A percentile compares a stretch with the other conserved stretches of the same genome.
Evolutionary conservation across 148 eudicot species (phyloP).

Genomic region (Rheum nobile): DNA sequence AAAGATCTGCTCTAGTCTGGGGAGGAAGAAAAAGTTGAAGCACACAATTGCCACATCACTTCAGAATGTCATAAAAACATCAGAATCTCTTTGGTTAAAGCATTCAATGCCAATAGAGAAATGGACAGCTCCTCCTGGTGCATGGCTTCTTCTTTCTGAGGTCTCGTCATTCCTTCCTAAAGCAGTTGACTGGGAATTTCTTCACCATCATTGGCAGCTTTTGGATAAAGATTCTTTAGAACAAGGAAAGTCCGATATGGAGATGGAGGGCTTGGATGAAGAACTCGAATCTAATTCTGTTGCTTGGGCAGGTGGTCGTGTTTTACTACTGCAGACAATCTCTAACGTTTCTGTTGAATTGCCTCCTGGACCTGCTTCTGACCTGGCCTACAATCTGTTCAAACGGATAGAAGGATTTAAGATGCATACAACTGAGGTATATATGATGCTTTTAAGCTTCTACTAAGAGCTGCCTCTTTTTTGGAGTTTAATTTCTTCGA

Average conservation of each 20-base stretch:
- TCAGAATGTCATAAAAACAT: conserved; percentile 59
- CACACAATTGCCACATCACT: conserved; percentile 58
- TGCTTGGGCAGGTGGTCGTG: conserved; percentile 86
- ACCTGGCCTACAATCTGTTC: conserved; percentile 74
- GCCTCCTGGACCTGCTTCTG: conserved; percentile 95
- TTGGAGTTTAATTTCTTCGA: background rate
- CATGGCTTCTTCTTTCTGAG: conserved; percentile 85
- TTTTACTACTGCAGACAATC: conserved; percentile 74
- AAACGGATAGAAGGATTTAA: conserved; percentile 68
- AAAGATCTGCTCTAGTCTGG: conserved; percentile 73
- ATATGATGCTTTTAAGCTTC: background rate
- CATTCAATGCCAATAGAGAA: conserved; percentile 68
- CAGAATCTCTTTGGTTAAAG: conserved; percentile 65
- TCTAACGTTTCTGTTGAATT: conserved; percentile 77
- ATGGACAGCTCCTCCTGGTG: conserved; percentile 95
- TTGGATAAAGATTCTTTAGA: conserved; percentile 45
- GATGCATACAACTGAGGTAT: conserved; percentile 95
- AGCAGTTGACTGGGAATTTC: conserved; percentile 83
- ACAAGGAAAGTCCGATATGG: conserved; percentile 21
- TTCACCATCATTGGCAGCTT: conserved; percentile 90
- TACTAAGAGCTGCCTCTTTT: background rate
- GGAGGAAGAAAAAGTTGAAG: conserved; percentile 69
- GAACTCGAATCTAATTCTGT: conserved; percentile 44
- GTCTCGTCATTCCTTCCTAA: conserved; percentile 66
- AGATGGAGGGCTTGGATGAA: conserved; percentile 21